phyloP scores from a whole-genome alignment of 2,329 filamentous ascomycete genomes.

The Fusarium anguioides region DNA sequence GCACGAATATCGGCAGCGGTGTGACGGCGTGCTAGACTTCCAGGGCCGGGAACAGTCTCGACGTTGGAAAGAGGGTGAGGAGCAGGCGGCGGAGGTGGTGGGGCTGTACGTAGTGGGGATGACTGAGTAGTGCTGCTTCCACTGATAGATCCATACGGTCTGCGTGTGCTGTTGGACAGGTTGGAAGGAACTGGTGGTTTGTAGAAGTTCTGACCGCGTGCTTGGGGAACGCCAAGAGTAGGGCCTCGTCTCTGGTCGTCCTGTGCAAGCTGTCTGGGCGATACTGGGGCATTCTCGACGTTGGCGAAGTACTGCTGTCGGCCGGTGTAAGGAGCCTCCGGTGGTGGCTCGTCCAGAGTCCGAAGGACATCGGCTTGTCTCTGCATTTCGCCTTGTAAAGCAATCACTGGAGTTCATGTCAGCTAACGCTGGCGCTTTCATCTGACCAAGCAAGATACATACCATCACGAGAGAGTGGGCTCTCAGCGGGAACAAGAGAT shows the following conservation, averaged over 20 bases:
- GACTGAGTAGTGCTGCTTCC: conserved; percentile 72
- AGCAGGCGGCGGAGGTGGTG: conserved; percentile 71
- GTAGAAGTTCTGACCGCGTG: conserved; percentile 72
- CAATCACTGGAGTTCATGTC: conserved; percentile 56
- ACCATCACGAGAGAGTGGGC: conserved; percentile 84
- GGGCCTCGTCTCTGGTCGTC: conserved; percentile 83
- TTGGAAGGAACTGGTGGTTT: conserved; percentile 85
- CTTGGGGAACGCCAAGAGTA: conserved; percentile 71
- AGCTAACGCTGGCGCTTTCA: conserved; percentile 21
- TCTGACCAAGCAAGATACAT: conserved; percentile 56
- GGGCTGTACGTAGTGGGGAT: conserved; percentile 77
- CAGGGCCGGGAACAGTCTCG: conserved; percentile 71
- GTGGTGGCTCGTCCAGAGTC: conserved; percentile 69
- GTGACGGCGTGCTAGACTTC: conserved; percentile 83
- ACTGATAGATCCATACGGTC: conserved; percentile 89
- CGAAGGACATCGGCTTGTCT: conserved; percentile 69
- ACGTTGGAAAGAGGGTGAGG: conserved; percentile 74
- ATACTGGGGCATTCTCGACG: conserved; percentile 82
- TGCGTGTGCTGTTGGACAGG: conserved; percentile 77
- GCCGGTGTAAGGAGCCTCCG: conserved; percentile 73
- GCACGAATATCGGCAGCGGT: conserved; percentile 96
- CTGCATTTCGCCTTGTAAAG: conserved; percentile 69
- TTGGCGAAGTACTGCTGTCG: conserved; percentile 74
- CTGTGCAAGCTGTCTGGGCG: conserved; percentile 85
- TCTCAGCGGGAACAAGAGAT: conserved; percentile 79